phyloP scores from a whole-genome alignment of 768 basidiomycete species.

The Boletus subcaerulescens region DNA sequence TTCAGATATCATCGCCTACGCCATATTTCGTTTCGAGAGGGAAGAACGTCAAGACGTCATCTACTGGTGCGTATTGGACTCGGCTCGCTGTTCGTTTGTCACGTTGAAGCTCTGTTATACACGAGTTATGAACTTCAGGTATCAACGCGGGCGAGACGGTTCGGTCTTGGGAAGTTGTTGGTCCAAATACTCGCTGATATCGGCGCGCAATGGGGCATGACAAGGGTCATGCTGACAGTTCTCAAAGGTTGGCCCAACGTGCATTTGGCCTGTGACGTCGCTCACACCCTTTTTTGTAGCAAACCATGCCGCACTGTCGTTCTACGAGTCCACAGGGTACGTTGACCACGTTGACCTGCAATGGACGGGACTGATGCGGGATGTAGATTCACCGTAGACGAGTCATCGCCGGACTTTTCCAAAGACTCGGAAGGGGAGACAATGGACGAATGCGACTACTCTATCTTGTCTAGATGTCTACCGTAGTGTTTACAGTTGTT shows the following conservation, averaged over 20 bases:
- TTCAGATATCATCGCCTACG: slow-evolving; percentile 37
- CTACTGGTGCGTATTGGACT: slow-evolving; percentile 58
- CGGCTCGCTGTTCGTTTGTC: background rate
- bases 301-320: slow-evolving; percentile 43
- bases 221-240: slow-evolving; percentile 72
- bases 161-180: slow-evolving; percentile 58
- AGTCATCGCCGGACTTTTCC: slow-evolving; percentile 46
- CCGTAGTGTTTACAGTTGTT: slow-evolving; percentile 26
- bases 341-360: slow-evolving; percentile 10
- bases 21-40: slow-evolving; percentile 72
- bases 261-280: background rate
- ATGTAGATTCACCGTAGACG: slow-evolving; percentile 54
- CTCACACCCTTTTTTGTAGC: slow-evolving; percentile 30
- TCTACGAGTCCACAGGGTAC: slow-evolving; percentile 59
- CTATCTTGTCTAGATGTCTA: slow-evolving; percentile 35
- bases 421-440: slow-evolving; percentile 25
- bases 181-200: slow-evolving; percentile 49
- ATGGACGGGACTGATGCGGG: slow-evolving; percentile 4
- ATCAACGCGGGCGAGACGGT: slow-evolving; percentile 37
- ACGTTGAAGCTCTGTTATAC: background rate
- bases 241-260: slow-evolving; percentile 54
- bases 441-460: slow-evolving; percentile 38
- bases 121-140: slow-evolving; percentile 80
- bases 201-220: slow-evolving; percentile 53
- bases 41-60: slow-evolving; percentile 59